Evolutionary conservation across 148 eudicot genomes (phyloP).

Genomic region (Silene uniflora): DNA sequence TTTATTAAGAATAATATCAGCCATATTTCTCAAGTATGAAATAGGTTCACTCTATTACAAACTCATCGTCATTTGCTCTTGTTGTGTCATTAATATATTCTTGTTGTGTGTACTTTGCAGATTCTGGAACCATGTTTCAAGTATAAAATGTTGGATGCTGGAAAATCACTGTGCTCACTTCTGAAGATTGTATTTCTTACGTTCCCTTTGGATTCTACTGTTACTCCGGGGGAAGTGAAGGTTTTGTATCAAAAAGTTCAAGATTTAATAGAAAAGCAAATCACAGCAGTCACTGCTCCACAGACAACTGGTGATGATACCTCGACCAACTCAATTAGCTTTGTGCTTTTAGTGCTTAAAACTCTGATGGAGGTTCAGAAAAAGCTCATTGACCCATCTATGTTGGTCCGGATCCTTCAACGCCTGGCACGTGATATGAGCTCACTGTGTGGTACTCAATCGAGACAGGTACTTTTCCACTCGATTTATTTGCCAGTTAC

Average conservation of each 20-base stretch:
- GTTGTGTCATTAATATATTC: conserved; percentile 4
- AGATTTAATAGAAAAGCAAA: conserved; percentile 88
- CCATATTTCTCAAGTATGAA: conserved; percentile 86
- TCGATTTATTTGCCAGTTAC: background rate
- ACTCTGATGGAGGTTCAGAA: conserved; percentile 81
- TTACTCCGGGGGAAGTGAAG: conserved; percentile 77
- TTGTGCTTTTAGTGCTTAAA: conserved; percentile 77
- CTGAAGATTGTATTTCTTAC: conserved; percentile 90
- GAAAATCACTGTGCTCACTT: conserved; percentile 82
- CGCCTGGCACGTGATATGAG: conserved; percentile 94
- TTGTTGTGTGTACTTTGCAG: conserved; percentile 42
- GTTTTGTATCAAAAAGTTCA: conserved; percentile 82
- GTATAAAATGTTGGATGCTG: conserved; percentile 89
- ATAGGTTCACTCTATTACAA: background rate
- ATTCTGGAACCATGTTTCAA: conserved; percentile 97
- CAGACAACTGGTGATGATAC: conserved; percentile 80
- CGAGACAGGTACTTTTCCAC: conserved; percentile 59
- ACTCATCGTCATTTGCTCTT: background rate
- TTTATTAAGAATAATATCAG: conserved; percentile 86
- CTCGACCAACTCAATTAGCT: conserved; percentile 76
- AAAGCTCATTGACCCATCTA: conserved; percentile 59
- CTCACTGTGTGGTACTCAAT: conserved; percentile 48
- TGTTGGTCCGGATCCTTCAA: conserved; percentile 85
- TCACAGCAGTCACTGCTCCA: conserved; percentile 63
- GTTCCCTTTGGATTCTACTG: conserved; percentile 76